These are phyloP conservation scores for Epicoccum nigrum DNA, from an alignment of 2,329 filamentous ascomycete genomes.

Conservation along the genomic window DNA sequence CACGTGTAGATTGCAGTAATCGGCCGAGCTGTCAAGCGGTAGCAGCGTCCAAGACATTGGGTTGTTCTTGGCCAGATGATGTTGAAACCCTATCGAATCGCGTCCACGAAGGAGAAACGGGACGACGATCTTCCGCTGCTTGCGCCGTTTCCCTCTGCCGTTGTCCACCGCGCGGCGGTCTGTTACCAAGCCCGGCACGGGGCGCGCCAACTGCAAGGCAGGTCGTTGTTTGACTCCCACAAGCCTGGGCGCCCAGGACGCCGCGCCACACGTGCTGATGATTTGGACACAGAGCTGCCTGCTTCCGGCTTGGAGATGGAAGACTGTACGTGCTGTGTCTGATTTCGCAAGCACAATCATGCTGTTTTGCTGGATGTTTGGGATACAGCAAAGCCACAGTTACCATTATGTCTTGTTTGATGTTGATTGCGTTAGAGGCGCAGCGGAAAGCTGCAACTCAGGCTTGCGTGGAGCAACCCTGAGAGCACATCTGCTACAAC, in stretches of 20 bases:
- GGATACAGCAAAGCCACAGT: constrained; percentile 9
- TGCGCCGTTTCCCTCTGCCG: constrained; percentile 3
- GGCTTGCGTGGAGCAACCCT: constrained; percentile 9
- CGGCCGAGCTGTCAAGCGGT: neutral
- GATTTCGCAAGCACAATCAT: neutral
- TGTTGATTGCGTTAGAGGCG: constrained; percentile 13
- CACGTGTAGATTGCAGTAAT: neutral
- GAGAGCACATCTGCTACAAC: constrained; percentile 5
- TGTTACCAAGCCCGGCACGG: constrained; percentile 15
- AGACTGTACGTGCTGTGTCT: neutral
- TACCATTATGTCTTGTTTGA: neutral
- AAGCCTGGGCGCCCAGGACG: constrained; percentile 23
- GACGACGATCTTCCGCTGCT: constrained; percentile 17
- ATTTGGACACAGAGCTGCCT: constrained; percentile 18
- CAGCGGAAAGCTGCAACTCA: constrained; percentile 8
- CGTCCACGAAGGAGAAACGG: constrained; percentile 4
- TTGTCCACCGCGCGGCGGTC: constrained; percentile 1
- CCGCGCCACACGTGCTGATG: constrained; percentile 22
- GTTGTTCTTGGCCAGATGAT: constrained; percentile 3
- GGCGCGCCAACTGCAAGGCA: constrained; percentile 19
- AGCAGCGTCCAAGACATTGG: neutral
- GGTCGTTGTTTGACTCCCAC: constrained; percentile 14
- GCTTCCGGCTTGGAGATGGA: constrained; percentile 20
- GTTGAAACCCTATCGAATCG: constrained; percentile 3
- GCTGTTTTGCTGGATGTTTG: neutral